These are phyloP conservation scores for Malassezia globosa DNA, from an alignment of 1,284 basidiomycete genomes.

Conservation along the genomic window DNA sequence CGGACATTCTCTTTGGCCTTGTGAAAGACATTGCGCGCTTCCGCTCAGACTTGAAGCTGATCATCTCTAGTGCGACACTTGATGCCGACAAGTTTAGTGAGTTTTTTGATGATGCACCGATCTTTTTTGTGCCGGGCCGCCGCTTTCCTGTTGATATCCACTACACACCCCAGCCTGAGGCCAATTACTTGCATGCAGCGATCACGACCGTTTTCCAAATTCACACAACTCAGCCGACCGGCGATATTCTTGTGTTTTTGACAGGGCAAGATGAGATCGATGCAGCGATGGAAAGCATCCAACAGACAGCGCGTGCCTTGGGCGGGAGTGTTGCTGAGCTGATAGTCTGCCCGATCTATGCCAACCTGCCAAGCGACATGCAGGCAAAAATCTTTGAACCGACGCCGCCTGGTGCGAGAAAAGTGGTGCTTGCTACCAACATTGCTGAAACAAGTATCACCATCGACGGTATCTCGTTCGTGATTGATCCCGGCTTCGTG, in stretches of 20 bases:
- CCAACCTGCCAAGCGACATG: conserved; percentile 95
- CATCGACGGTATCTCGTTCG: conserved; percentile 46
- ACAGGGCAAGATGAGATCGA: conserved; percentile 99
- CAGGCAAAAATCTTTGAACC: conserved; percentile 99
- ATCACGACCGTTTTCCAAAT: conserved; percentile 99
- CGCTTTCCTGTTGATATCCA: conserved; percentile 96
- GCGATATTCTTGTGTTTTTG: conserved; percentile 95
- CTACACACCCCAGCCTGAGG: conserved; percentile 55
- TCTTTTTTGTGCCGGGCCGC: conserved; percentile 69
- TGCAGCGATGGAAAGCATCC: conserved; percentile 77
- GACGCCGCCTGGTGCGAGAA: conserved; percentile 86
- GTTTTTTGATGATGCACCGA: conserved; percentile 45
- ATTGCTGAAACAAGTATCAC: conserved; percentile 58
- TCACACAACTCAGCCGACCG: conserved; percentile 92
- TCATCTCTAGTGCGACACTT: conserved; percentile 43
- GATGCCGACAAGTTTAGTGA: conserved; percentile 45
- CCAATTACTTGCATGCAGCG: conserved; percentile 85
- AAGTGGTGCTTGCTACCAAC: conserved; percentile 88
- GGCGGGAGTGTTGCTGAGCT: conserved; percentile 93
- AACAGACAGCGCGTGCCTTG: conserved; percentile 83
- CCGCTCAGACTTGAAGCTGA: conserved; percentile 40
- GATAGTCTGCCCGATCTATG: conserved; percentile 93
- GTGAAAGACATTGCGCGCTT: conserved; percentile 45
- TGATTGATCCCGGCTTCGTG: conserved; percentile 46
- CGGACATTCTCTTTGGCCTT: conserved; percentile 44